Base-by-base conservation (phyloP, 1,139 yeast genomes). In the Protomyces inundatus region DNA sequence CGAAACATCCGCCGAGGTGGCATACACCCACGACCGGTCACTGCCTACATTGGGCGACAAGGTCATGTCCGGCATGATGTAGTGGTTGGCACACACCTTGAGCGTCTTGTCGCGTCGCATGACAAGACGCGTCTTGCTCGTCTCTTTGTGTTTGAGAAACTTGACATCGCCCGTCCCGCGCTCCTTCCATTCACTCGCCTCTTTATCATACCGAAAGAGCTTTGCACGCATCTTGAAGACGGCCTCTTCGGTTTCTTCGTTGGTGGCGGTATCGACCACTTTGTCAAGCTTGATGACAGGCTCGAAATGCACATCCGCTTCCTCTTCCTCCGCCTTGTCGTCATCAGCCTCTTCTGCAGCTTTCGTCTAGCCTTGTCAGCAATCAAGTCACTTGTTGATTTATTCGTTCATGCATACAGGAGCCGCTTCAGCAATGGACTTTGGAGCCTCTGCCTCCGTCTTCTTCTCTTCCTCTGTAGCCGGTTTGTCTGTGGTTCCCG, bases 91-190 rank as follows among this genome's bases (percentile, higher is more conserved):
- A 79, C 98, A 93, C 73, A 95, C 87, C 83, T 93, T 93, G 75
- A 91, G 84, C 65, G 98, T 93, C 82, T 93, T 93, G 80, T 93
- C 98, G 80, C 98, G 90, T 84, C 98, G 89, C 98, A 93, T 93
- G 75, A 93, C 82, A 70, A 93, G 79, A 80, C 98, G 87, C 69
- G 88, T 88, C 80, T 89, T 91, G 66, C 83, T 82, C 66, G 90
- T 80, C 67, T 79, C 79, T 78, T 89, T 90, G 80, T 91, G 97
- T 80, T 93, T 84, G 76, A 93, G 84, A 77, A 93, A 90, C 79
- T 91, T 90, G 72, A 91, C 97, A 74, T 93, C 98, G 72, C 98
- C 99, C 54, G 97, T 90, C 71, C 98, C 98, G 81, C 98, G 88
- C 81, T 95, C 99, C 78, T 95, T 93, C 98, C 99, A 93, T 79